Evolutionary conservation across 257 asterid genomes (phyloP).

Genomic region (Petunia secreta): DNA sequence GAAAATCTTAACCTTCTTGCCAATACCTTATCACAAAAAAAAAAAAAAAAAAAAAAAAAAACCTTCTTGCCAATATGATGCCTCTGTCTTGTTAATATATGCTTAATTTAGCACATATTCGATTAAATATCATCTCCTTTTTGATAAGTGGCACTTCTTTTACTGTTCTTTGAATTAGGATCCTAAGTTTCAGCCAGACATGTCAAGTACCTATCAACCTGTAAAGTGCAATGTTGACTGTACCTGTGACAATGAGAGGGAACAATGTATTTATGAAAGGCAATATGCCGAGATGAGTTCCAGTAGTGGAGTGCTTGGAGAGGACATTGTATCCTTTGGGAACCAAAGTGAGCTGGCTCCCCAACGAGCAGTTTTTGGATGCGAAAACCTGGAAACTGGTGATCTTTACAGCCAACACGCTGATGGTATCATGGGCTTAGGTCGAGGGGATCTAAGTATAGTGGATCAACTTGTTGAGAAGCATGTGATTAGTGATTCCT

Average conservation of each 20-base stretch:
- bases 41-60: too few relatives aligned
- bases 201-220: slow-evolving; percentile 68
- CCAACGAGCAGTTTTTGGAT: slow-evolving; percentile 83
- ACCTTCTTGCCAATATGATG: not conserved
- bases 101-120: not conserved
- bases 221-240: slow-evolving; percentile 81
- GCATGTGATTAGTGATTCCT: slow-evolving; percentile 78
- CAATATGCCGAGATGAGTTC: slow-evolving; percentile 97
- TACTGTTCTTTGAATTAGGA: slow-evolving; percentile 45
- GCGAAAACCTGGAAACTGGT: slow-evolving; percentile 91
- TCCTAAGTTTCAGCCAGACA: slow-evolving; percentile 80
- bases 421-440: slow-evolving; percentile 96
- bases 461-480: slow-evolving; percentile 92
- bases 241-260: slow-evolving; percentile 66
- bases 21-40: not conserved
- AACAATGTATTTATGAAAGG: slow-evolving; percentile 76
- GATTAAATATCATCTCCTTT: not conserved
- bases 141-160: not conserved
- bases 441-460: slow-evolving; percentile 92
- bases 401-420: slow-evolving; percentile 93
- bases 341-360: slow-evolving; percentile 80
- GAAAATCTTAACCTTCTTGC: not conserved
- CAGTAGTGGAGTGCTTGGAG: slow-evolving; percentile 88
- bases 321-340: slow-evolving; percentile 86
- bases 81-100: not conserved